Evolutionary conservation across 1,284 basidiomycete genomes (phyloP), one percentile per base, ranked within the genome.

Genomic region (Boletellus deceptivus): DNA sequence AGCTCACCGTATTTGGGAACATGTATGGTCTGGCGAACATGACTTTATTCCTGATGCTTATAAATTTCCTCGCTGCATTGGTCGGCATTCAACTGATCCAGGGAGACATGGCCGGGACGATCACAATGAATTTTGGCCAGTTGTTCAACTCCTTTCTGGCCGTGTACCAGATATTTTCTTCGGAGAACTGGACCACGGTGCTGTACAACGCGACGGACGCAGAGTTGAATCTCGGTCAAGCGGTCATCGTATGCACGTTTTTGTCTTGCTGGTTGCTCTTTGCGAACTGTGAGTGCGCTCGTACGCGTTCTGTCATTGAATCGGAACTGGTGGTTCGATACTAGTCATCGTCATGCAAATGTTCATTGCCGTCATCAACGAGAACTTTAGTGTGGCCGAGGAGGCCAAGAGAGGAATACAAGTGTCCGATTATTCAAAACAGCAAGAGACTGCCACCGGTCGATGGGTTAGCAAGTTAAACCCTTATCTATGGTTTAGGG

Each of bases 351-450:
- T 98, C n/a, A 70, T 97, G 50, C 94, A 98, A 63, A 92, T 98
- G 87, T 98, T 98, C 75, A 94, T 99, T 63, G 96, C 95, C 33
- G 95, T 98, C 48, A 95, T 99, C 77, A 94, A 97, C 69, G 95
- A 98, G 75, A 98, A 97, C 70, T 98, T 98, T 61, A 80, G 89
- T 39, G 83, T 98, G 4, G 93, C 93, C 0, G 96, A 98, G 64
- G 92, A 96, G 66, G 80, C 86, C 42, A 98, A 97, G 72, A 84
- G 87, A 50, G 81, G 83, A 42, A 82, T 89, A 58, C 96, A 98
- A 69, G 83, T 90, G 8, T 84, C 76, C 4, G 73, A 80, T 52
- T 87, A 83, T 60, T 84, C 79, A 72, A 80, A 75, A 9, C 76
- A 75, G 37, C 76, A 79, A 50, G 67, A 76, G 58, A 73, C 68